Evolutionary conservation across 352 stramenopile species (phyloP).

Genomic region (Pelagophyceae sp.): DNA sequence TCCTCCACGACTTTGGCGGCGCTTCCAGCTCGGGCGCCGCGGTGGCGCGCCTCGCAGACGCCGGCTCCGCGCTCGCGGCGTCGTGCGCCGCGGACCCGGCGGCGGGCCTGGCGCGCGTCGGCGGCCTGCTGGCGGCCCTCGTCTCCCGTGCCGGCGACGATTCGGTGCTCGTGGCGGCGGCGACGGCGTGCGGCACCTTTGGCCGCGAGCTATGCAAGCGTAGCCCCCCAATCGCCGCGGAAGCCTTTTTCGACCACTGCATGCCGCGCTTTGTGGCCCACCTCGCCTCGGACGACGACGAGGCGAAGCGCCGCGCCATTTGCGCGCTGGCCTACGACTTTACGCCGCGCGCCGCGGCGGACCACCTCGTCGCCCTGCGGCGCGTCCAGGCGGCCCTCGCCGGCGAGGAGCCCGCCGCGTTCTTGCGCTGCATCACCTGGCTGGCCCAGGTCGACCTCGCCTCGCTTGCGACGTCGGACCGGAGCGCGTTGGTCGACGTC

Average conservation of each 20-base stretch:
- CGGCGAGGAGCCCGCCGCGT: background rate
- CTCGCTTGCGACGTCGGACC: background rate
- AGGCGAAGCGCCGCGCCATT: background rate
- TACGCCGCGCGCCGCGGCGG: background rate
- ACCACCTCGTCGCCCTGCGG: background rate
- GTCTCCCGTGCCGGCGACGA: background rate
- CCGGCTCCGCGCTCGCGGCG: background rate
- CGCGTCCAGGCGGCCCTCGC: background rate
- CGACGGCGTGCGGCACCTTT: background rate
- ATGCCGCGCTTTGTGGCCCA: background rate
- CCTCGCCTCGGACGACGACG: background rate
- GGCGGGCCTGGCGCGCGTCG: background rate
- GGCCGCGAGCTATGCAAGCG: conserved; percentile 9
- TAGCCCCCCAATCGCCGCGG: background rate
- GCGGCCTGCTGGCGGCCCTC: background rate
- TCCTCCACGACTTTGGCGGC: background rate
- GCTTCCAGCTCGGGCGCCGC: background rate
- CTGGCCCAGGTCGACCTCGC: background rate
- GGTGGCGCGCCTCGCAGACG: background rate
- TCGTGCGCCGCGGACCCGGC: background rate
- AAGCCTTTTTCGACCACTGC: background rate
- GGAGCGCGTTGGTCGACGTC: conserved; percentile 51
- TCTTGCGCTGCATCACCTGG: background rate
- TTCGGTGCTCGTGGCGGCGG: background rate
- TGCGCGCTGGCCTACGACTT: background rate